phyloP scores from a whole-genome alignment of 2,329 filamentous ascomycete genomes.

The Xylaria sp. region DNA sequence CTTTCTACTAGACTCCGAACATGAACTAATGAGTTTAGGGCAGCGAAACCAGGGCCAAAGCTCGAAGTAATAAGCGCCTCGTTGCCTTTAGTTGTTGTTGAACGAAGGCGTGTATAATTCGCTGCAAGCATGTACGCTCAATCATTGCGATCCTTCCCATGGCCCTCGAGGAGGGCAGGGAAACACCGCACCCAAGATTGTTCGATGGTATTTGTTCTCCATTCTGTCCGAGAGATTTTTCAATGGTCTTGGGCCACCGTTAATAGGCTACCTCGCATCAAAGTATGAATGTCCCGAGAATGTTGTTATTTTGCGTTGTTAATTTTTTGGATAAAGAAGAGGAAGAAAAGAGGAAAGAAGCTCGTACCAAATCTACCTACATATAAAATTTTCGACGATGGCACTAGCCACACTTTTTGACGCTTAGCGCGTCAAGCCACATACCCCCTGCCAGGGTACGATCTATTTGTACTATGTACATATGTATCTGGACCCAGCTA shows the following conservation, averaged over 20 bases:
- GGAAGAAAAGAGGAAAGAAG: conserved; percentile 26
- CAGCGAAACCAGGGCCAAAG: too few species aligned
- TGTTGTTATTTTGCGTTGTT: conserved; percentile 62
- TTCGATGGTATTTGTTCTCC: conserved; percentile 63
- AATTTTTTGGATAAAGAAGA: conserved; percentile 51
- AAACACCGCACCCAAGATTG: conserved; percentile 71
- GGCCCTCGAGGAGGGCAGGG: conserved; percentile 53
- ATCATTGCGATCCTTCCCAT: conserved; percentile 70
- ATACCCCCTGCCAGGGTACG: background rate
- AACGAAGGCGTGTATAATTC: conserved; percentile 54
- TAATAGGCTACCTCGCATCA: conserved; percentile 60
- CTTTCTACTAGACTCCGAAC: too few species aligned
- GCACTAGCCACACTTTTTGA: conserved; percentile 33
- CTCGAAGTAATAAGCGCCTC: background rate
- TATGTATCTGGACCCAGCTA: too few species aligned
- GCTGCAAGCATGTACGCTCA: conserved; percentile 61
- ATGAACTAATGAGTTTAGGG: too few species aligned
- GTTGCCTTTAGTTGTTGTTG: background rate
- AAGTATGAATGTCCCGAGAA: conserved; percentile 57
- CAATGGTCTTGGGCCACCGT: conserved; percentile 62
- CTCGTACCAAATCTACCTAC: background rate
- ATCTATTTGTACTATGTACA: too few species aligned
- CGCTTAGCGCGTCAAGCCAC: conserved; percentile 16
- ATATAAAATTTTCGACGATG: conserved; percentile 14
- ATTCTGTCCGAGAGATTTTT: conserved; percentile 60